These are phyloP conservation scores for Parietaria judaica DNA, from an alignment of 306 rosid species.

Conservation along the genomic window DNA sequence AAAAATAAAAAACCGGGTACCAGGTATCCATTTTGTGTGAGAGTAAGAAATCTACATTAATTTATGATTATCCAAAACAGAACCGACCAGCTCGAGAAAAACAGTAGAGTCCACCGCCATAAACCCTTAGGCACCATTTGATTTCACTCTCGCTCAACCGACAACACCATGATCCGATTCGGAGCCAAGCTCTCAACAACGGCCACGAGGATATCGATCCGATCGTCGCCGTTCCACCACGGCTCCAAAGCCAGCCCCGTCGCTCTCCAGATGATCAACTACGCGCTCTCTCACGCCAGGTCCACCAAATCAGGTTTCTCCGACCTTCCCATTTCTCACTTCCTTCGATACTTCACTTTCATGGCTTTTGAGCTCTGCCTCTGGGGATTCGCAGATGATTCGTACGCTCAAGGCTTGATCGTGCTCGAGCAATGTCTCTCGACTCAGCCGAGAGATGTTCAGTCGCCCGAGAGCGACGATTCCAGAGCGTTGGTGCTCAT, in stretches of 20 bases:
- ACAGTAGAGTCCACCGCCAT: too few species aligned
- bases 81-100: too few species aligned
- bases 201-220: constrained; percentile 3
- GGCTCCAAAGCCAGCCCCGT: constrained; percentile 42
- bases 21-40: too few species aligned
- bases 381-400: constrained; percentile 44
- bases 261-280: constrained; percentile 56
- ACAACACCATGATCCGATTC: constrained; percentile 39
- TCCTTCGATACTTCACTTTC: not conserved
- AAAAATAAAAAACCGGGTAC: too few species aligned
- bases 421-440: constrained; percentile 74
- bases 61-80: too few species aligned
- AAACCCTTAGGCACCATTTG: too few species aligned
- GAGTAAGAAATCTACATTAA: too few species aligned
- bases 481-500: constrained; percentile 63
- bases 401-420: constrained; percentile 52
- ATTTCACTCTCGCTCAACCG: not conserved
- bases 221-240: constrained; percentile 31
- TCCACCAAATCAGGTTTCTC: constrained; percentile 57
- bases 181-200: constrained; percentile 22
- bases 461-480: constrained; percentile 35
- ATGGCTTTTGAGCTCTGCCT: not conserved
- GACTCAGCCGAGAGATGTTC: constrained; percentile 42
- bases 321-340: not conserved
- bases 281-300: constrained; percentile 73